Base-by-base conservation (phyloP, 257 asterid species). In the Linderniella brevidens region DNA sequence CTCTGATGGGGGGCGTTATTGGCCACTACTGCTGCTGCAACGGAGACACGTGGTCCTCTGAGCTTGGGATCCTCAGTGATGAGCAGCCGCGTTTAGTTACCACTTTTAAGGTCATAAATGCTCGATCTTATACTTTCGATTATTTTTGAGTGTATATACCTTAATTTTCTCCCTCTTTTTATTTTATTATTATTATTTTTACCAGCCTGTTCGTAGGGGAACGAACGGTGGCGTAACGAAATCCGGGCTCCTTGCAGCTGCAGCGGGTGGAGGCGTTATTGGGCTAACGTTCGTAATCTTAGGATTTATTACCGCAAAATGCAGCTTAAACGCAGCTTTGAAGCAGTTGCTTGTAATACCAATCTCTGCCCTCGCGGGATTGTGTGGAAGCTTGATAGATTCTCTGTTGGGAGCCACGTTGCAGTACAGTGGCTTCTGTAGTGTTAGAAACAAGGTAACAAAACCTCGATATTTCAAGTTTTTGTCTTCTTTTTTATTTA, bases 31-130 rank as follows among this genome's bases (percentile, higher is more conserved):
- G 97, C 62, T 87, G 97, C 77, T 76, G 80, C 64, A 88, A 78
- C 43, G 95, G 97, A 32, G 97, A 88, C 69, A 88, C 97, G 0
- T 88, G 97, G 97, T 87, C 97, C 5, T 87, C 97, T 8, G 97
- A 88, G 63, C 95, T 88, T 51, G 97, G 97, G 65, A 68, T 88
- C 64, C 87, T 88, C 41, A 88, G 97, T 42, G 66, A 78, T 15
- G 97, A 80, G 49, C 93, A 80, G 65, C 95, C 97, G 49, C 78
- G 81, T 8, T 48, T 88, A 25, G 72, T 88, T 50, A 88, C 95
- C 9, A 80, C 85, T 50, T 76, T 83, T 71, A 83, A 83, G 97
- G 97, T 87, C 41, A 47, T 9, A 42, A 19, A 18, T 46, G 14
- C 37, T 6, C 32, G 39, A 64, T 53, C 59, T 55, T 29, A 13